These are phyloP conservation scores for Quercus phellos DNA, from an alignment of 331 rosid species.

Conservation along the genomic window DNA sequence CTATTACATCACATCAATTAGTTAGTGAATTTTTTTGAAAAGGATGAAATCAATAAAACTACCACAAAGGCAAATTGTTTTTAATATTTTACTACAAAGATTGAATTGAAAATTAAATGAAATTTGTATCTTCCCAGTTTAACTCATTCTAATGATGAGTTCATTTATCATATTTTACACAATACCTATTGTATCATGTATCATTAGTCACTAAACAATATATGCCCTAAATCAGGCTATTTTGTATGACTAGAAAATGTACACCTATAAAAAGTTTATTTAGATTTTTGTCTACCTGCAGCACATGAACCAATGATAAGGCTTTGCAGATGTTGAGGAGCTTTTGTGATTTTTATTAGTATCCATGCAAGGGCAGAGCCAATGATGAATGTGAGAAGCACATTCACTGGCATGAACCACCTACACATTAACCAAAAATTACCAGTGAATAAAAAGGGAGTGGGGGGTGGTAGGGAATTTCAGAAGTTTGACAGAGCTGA, in stretches of 20 bases:
- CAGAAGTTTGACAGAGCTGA: neutral
- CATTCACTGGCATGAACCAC: slow-evolving; percentile 50
- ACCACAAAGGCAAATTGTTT: too few relatives aligned
- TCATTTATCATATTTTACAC: too few relatives aligned
- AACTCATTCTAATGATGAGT: too few relatives aligned
- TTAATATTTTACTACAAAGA: too few relatives aligned
- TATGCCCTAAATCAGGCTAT: neutral
- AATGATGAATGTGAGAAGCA: slow-evolving; percentile 32
- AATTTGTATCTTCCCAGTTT: too few relatives aligned
- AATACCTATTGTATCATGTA: too few relatives aligned
- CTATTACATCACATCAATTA: too few relatives aligned
- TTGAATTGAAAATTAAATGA: too few relatives aligned
- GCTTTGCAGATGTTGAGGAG: slow-evolving; percentile 41
- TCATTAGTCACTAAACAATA: too few relatives aligned
- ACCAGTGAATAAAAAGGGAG: neutral
- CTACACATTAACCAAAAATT: slow-evolving; percentile 16
- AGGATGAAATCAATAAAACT: too few relatives aligned
- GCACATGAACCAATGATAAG: slow-evolving; percentile 45
- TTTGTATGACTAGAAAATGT: neutral
- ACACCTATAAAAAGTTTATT: neutral
- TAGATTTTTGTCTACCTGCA: slow-evolving; percentile 17
- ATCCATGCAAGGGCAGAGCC: slow-evolving; percentile 42
- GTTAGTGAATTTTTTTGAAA: too few relatives aligned
- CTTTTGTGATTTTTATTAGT: slow-evolving; percentile 30
- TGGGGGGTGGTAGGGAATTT: neutral